Base-by-base conservation (phyloP, 768 basidiomycete species). In the Trametes meyenii region DNA sequence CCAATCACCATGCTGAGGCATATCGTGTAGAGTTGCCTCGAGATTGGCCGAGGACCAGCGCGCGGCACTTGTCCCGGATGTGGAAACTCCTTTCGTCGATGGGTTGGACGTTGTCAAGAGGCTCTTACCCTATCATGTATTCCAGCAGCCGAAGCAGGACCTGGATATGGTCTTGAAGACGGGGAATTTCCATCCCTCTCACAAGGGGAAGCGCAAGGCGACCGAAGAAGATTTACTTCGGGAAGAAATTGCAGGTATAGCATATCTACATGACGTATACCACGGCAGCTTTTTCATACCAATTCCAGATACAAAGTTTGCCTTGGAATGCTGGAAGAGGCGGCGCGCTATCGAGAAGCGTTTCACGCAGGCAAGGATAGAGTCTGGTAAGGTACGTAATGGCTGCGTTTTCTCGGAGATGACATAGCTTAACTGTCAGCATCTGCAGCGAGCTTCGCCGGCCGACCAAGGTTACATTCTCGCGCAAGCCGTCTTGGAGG, bases 81-180 rank as follows among this genome's bases (percentile, higher is more conserved):
- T 83, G 39, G 88, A 92, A 51, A 79, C 84, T 0, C 86, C 90
- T 1, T 94, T 94, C 66, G 62, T 67, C 14, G 85, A 90, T 67
- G 73, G 78, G 10, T 69, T 74, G 5, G 92, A 94, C 69, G 87
- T 79, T 2, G 78, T 92, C 23, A 80, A 83, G n/a, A 82, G 90
- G 51, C 78, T 94, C 21, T 76, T 93, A 21, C 90, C 92, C 0
- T 93, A 90, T 67, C 92, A 94, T 68, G 74, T 93, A 51, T 91
- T 87, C 65, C 88, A 88, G 64, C 88, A 90, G 61, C 90, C 90
- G 0, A 74, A 74, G 58, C 86, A 88, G 46, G 92, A 94, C 65
- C 65, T 90, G 64, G 72, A 75, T 5, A 42, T 36, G 1, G 6
- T 56, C 7, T 23, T 62, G 45, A 51, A 48, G 5, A 19, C 40